Base-by-base conservation (phyloP, 2,329 filamentous ascomycete species). In the Trichoderma semiorbis region DNA sequence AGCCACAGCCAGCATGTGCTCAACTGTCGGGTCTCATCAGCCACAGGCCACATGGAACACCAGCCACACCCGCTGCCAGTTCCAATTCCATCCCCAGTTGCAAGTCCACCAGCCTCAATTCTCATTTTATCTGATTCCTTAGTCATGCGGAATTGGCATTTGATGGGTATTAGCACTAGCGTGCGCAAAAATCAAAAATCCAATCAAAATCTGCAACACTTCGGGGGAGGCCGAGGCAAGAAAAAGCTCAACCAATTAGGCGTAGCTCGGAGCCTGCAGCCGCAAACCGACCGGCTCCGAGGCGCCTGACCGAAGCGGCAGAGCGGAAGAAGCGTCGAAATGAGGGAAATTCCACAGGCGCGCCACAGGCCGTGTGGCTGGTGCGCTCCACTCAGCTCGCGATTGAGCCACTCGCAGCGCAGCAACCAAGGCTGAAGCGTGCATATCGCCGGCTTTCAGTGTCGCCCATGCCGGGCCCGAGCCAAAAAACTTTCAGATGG, bases 251-350 rank as follows among this genome's bases (percentile, higher is more conserved):
- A 55, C 50, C 43, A 43, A 63, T 70, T 57, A 28, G 47, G 60
- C 47, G 72, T 74, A 74, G 75, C 73, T 76, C 72, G 72, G 72
- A 60, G 70, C 53, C 63, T 63, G 62, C 39, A 28, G 63, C 69
- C 73, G 74, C 75, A 76, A 73, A 71, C 78, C 77, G 77, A 78
- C 76, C 78, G 77, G 78, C 75, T 78, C 78, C 78, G 78, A 79
- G 75, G 71, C 64, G 69, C 72, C 71, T 69, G 71, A 64, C 75
- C 77, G 77, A 76, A 58, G 60, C 62, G 63, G 57, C 30, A 72
- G 68, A 60, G 66, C 61, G 69, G 30, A 72, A 70, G 66, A 72
- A 64, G 24, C 16, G 60, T 39, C 47, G 28, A 72, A 74, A 74
- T 61, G 72, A 47, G 30, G 26, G 60, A 69, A 69, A 74, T 74